Evolutionary conservation across 192 early-diverging fungal genomes (phyloP).

Genomic region (Coemansia brasiliensis): DNA sequence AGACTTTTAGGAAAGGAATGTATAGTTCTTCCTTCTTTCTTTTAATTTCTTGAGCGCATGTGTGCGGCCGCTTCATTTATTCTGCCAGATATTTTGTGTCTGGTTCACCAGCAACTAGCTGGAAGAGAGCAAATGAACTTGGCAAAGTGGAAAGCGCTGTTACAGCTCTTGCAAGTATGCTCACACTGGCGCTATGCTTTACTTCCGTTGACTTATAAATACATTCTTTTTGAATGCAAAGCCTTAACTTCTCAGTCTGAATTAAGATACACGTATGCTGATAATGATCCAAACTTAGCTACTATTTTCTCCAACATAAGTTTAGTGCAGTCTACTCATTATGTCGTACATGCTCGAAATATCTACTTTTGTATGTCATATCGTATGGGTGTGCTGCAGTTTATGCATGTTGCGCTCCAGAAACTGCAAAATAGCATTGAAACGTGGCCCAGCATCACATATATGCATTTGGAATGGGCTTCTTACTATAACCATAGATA

Average conservation of each 20-base stretch:
- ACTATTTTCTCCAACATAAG: not conserved
- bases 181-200: not conserved
- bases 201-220: not conserved
- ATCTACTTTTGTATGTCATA: not conserved
- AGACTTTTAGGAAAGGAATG: no score
- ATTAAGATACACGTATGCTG: not conserved
- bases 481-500: not conserved
- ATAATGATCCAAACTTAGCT: not conserved
- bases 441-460: conserved; percentile 1
- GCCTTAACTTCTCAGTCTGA: no score
- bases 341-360: no score
- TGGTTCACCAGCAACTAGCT: not conserved
- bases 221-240: not conserved
- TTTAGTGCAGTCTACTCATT: not conserved
- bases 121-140: not conserved
- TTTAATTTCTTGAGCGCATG: not conserved
- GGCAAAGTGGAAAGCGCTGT: not conserved
- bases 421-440: not conserved
- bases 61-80: not conserved
- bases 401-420: not conserved
- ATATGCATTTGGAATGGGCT: not conserved
- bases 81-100: not conserved
- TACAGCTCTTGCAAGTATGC: not conserved
- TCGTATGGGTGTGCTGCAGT: not conserved
- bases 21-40: not conserved